Evolutionary conservation across 179 eudicot genomes (phyloP).

Genomic region (Heliamphora pulchella): DNA sequence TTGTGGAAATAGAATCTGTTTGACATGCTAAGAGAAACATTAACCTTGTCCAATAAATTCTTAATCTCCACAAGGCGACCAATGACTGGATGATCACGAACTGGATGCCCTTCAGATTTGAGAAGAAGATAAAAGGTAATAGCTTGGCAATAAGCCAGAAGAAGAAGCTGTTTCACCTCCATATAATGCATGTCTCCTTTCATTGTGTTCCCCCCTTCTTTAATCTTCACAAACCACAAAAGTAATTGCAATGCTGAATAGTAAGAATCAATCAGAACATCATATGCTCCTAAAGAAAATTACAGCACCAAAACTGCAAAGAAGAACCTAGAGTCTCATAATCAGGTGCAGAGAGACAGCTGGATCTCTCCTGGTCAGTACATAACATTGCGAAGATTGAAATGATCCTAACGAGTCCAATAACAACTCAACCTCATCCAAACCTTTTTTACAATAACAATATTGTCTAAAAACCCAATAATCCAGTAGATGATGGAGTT

Average conservation of each 20-base stretch:
- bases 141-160: slow-evolving; percentile 80
- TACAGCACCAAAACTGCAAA: not conserved
- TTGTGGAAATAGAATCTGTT: not conserved
- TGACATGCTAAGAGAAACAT: not conserved
- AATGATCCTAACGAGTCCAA: not conserved
- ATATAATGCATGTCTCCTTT: slow-evolving; percentile 63
- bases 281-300: not conserved
- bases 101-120: slow-evolving; percentile 84
- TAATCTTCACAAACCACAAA: slow-evolving; percentile 40
- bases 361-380: not conserved
- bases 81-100: slow-evolving; percentile 93
- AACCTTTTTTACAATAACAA: not conserved
- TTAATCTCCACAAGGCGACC: slow-evolving; percentile 83
- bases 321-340: slow-evolving; percentile 3
- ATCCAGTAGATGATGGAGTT: not conserved
- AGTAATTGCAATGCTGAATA: slow-evolving; percentile 8
- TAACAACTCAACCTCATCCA: slow-evolving; percentile 1
- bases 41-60: slow-evolving; percentile 75
- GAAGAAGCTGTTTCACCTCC: slow-evolving; percentile 69
- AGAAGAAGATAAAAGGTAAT: slow-evolving; percentile 92
- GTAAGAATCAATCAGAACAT: not conserved
- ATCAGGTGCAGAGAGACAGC: not conserved
- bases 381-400: not conserved
- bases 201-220: slow-evolving; percentile 30
- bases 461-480: not conserved